These are phyloP conservation scores for Schizonepeta tenuifolia DNA, from an alignment of 257 asterid species.

Conservation along the genomic window DNA sequence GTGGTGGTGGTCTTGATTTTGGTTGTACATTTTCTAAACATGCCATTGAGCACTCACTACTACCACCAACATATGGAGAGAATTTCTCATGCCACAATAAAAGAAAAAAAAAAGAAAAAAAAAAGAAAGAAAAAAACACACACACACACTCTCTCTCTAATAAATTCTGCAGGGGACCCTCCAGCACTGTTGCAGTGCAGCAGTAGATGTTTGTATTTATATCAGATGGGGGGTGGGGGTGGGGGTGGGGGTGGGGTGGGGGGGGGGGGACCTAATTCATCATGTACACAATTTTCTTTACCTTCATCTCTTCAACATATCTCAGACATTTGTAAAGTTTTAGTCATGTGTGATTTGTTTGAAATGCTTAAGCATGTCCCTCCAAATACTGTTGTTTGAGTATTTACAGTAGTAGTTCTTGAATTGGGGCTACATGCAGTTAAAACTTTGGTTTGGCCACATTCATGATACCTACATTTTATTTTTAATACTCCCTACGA, in stretches of 20 bases:
- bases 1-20: conserved; percentile 51
- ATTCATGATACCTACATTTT: background rate
- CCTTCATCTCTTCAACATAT: background rate
- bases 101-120: background rate
- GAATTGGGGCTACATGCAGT: background rate
- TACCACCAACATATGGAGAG: conserved; percentile 44
- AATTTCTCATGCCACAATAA: conserved; percentile 1
- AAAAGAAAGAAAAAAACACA: background rate
- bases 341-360: background rate
- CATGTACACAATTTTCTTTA: conserved; percentile 32
- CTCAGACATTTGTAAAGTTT: background rate
- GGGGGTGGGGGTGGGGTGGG: conserved; percentile 11
- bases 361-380: background rate
- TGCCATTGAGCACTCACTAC: conserved; percentile 56
- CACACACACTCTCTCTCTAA: conserved; percentile 31
- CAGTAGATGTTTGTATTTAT: conserved; percentile 66
- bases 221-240: conserved; percentile 39
- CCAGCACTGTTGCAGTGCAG: conserved; percentile 46
- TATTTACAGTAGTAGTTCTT: background rate
- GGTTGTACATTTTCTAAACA: conserved; percentile 77
- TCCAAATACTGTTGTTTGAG: background rate
- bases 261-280: conserved; percentile 39
- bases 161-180: conserved; percentile 50
- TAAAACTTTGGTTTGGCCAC: background rate
- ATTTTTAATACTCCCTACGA: no score